Conservation (phyloP, 2,329 filamentous ascomycete species). For the Neopestalotiopsis sp. region DNA sequence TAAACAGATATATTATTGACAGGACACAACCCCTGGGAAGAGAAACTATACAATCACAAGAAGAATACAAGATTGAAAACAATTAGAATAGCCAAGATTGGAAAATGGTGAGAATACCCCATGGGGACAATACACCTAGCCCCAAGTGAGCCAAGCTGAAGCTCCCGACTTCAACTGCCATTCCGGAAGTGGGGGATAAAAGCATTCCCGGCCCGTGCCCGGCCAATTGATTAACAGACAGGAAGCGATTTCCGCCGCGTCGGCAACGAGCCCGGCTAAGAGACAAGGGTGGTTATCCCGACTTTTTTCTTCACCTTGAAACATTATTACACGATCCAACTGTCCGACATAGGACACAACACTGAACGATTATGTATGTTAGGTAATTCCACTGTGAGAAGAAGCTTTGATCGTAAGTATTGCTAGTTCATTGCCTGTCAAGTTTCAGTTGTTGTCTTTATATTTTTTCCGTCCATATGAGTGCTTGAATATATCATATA, state of each 20-base stretch:
- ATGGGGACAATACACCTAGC: slow-evolving; percentile 9
- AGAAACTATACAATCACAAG: background rate
- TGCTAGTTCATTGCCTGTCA: background rate
- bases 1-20: background rate
- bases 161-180: slow-evolving; percentile 14
- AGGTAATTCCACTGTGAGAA: too few species aligned
- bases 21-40: background rate
- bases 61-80: background rate
- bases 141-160: background rate
- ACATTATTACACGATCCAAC: background rate
- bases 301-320: background rate
- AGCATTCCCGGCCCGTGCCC: slow-evolving; percentile 15
- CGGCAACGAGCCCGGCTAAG: slow-evolving; percentile 8
- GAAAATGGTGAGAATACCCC: slow-evolving; percentile 4
- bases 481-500: too few species aligned
- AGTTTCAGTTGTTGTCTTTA: background rate
- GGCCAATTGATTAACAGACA: background rate
- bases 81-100: background rate
- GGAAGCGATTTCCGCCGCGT: background rate
- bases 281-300: background rate
- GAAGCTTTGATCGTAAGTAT: too few species aligned
- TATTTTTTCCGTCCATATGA: too few species aligned
- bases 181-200: slow-evolving; percentile 21
- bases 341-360: background rate
- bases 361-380: too few species aligned